Percentiles rank a stretch among this genome's conserved stretches.
Conservation (phyloP, 129 eudicot genomes). For the Erigeron canadensis region DNA sequence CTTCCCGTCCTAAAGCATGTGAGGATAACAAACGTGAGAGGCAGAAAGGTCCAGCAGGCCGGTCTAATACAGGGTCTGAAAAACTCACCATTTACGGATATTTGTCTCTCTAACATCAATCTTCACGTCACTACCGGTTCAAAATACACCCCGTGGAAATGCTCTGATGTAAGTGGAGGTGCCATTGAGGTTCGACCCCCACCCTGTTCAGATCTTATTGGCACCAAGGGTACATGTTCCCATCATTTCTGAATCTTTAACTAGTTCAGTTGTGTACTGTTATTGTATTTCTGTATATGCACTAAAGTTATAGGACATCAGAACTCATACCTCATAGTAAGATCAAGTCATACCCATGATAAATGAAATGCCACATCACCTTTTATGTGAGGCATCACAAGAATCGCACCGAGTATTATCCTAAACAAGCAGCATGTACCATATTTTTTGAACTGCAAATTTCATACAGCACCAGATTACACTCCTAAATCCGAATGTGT, state of each 20-base stretch:
- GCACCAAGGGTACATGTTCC: slow-evolving; percentile 18
- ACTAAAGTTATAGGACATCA: background rate
- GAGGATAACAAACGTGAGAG: slow-evolving; percentile 48
- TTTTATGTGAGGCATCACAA: too few relatives aligned
- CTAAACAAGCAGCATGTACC: too few relatives aligned
- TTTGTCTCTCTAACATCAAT: slow-evolving; percentile 53
- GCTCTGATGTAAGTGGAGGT: slow-evolving; percentile 61
- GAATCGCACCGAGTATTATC: too few relatives aligned
- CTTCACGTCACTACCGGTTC: slow-evolving; percentile 36
- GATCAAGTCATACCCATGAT: too few relatives aligned
- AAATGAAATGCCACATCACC: too few relatives aligned
- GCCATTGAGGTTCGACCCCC: slow-evolving; percentile 55
- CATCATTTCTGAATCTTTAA: slow-evolving; percentile 4
- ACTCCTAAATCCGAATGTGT: too few relatives aligned
- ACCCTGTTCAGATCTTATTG: slow-evolving; percentile 54
- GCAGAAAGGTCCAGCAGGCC: slow-evolving; percentile 46
- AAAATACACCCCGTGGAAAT: slow-evolving; percentile 49
- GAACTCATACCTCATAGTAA: too few relatives aligned
- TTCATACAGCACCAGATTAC: too few relatives aligned
- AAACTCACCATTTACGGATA: slow-evolving; percentile 63
- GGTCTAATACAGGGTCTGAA: slow-evolving; percentile 61
- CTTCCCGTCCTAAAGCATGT: slow-evolving; percentile 52
- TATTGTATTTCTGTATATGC: background rate
- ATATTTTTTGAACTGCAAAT: too few relatives aligned
- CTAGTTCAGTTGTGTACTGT: background rate